Evolutionary conservation across 2,329 filamentous ascomycete genomes (phyloP).

Genomic region (Ophiostoma montium): DNA sequence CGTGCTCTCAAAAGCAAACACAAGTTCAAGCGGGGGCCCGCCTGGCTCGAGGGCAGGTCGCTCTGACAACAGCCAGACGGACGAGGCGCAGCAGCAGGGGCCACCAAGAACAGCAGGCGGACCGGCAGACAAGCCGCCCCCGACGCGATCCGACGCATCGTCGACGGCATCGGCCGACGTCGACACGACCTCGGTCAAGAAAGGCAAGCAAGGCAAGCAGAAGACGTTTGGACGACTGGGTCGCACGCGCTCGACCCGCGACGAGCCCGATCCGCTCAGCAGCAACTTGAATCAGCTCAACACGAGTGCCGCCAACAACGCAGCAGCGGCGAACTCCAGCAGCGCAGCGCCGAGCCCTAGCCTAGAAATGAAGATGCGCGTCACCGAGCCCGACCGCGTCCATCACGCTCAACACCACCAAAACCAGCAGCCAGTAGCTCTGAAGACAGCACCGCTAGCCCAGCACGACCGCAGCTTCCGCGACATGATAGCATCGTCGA

Average conservation of each 20-base stretch:
- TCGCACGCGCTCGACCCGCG: conserved; percentile 37
- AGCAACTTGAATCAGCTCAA: conserved; percentile 3
- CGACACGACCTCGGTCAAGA: conserved; percentile 23
- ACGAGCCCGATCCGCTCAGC: conserved; percentile 21
- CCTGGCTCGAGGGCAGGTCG: not conserved
- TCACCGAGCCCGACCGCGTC: conserved; percentile 21
- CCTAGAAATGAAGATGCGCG: conserved; percentile 10
- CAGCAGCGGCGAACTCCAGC: not conserved
- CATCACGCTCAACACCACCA: conserved; percentile 14
- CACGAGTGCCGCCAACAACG: not conserved
- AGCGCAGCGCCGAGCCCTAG: conserved; percentile 10
- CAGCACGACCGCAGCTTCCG: conserved; percentile 52
- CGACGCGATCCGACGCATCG: conserved; percentile 39
- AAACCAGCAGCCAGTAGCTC: conserved; percentile 18
- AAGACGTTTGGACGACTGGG: conserved; percentile 40
- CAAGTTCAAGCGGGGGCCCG: conserved; percentile 11
- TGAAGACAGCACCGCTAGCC: conserved; percentile 49
- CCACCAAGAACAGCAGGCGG: conserved; percentile 1
- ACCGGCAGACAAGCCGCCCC: conserved; percentile 16
- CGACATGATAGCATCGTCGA: conserved; percentile 50
- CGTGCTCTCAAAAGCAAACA: conserved; percentile 13
- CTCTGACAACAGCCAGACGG: conserved; percentile 19
- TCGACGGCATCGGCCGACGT: conserved; percentile 15
- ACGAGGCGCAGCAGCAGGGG: conserved; percentile 13
- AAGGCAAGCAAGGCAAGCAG: conserved; percentile 36